Evolutionary conservation across 495 filamentous ascomycete species (phyloP).

Genomic region (Aspergillus ostianus): DNA sequence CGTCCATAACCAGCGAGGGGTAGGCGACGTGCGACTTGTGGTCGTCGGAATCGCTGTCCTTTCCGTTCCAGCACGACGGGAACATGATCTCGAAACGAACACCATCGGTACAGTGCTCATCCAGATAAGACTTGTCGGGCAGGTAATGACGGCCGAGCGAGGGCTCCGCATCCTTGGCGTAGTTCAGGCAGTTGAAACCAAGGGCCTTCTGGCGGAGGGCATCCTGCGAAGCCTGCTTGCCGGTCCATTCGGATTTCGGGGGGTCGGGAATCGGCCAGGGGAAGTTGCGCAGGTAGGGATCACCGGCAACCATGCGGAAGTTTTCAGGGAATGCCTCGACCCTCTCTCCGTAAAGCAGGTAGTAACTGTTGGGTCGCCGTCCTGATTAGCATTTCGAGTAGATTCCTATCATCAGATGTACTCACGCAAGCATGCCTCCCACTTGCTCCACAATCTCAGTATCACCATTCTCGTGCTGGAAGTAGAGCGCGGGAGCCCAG

Average conservation of each 20-base stretch:
- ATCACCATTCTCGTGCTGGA: constrained; percentile 54
- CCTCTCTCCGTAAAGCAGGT: constrained; percentile 62
- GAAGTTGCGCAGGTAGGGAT: constrained; percentile 67
- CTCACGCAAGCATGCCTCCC: constrained; percentile 59
- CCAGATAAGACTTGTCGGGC: constrained; percentile 75
- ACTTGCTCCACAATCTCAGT: constrained; percentile 51
- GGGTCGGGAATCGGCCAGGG: constrained; percentile 67
- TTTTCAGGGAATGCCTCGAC: constrained; percentile 73
- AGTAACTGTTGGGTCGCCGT: constrained; percentile 55
- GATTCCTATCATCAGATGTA: constrained; percentile 3
- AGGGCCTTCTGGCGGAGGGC: constrained; percentile 76
- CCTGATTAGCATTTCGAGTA: constrained; percentile 2
- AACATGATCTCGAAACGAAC: constrained; percentile 84
- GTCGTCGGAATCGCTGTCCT: constrained; percentile 56
- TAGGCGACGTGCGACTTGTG: constrained; percentile 78
- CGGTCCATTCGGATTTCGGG: constrained; percentile 68
- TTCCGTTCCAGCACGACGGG: constrained; percentile 88
- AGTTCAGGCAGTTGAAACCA: constrained; percentile 93
- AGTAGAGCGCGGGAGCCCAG: constrained; percentile 61
- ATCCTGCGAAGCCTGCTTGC: constrained; percentile 56
- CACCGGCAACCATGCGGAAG: constrained; percentile 87
- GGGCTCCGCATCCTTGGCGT: constrained; percentile 55
- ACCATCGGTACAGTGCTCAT: constrained; percentile 72
- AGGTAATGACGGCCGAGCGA: constrained; percentile 78
- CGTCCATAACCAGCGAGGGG: constrained; percentile 69